Evolutionary conservation across 352 stramenopile genomes (phyloP), one percentile per base, ranked within the genome.

Genomic region (Phytophthora ohioensis): DNA sequence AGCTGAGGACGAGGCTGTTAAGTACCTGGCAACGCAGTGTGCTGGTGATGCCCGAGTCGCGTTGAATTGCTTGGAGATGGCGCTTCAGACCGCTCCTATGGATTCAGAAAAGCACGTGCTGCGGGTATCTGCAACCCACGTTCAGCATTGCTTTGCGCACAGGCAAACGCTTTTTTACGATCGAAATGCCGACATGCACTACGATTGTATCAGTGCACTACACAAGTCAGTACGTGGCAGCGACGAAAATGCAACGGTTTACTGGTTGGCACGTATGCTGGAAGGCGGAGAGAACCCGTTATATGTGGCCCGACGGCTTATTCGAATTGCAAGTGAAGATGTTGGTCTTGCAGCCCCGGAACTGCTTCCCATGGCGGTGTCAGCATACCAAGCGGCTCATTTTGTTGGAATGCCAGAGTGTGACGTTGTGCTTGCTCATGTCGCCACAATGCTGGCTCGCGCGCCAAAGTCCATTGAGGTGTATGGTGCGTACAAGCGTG

Each of bases 401-500:
- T 90, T 86, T 48, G 51, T 94, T 10, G 90, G 90, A 7, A 94
- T 97, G 87, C 90, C 90, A 4, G 90, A 97, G 61, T 97, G 90
- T 57, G 85, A 95, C 43, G 82, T 95, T 9, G 81, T 90, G 30
- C 75, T 97, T 11, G 86, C 86, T 6, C 88, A 97, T 61, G 92
- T 88, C 60, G 85, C 87, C 10, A 91, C 79, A 15, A 85, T 92
- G 68, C 54, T 97, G 32, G 90, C 90, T n/a, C 81, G 90, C 32
- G 87, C 90, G 1, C 83, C 86, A 5, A 96, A 97, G 67, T 93
- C 84, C 1, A 87, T 96, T 48, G 90, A 97, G 55, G 76, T 94
- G 36, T 93, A 95, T 72, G 79, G 79, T 48, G 87, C 90, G 2
- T 95, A 95, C 79, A 92, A 94, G n/a, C 73, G 79, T 4, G 85